phyloP scores from a whole-genome alignment of 2,329 filamentous ascomycete species.

The Arachnomyces sp. region DNA sequence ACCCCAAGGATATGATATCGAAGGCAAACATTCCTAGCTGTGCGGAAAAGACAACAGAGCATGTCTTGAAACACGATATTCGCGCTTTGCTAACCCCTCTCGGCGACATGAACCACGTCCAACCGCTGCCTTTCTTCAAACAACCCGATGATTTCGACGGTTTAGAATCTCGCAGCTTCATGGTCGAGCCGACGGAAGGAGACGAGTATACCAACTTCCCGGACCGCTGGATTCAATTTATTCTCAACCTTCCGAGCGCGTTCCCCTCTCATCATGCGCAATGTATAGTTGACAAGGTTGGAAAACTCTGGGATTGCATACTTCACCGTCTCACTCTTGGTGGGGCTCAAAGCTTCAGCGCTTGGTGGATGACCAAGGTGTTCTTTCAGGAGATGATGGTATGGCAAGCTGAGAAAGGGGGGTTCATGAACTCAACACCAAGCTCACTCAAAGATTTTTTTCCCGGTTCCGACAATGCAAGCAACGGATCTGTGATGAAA shows the following conservation, averaged over 20 bases:
- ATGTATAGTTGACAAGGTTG: conserved; percentile 38
- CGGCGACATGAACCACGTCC: conserved; percentile 22
- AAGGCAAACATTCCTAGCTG: conserved; percentile 34
- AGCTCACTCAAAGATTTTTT: conserved; percentile 23
- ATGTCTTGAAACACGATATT: conserved; percentile 37
- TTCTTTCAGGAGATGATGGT: conserved; percentile 92
- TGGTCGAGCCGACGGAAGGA: conserved; percentile 28
- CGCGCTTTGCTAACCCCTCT: conserved; percentile 36
- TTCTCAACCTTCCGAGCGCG: conserved; percentile 31
- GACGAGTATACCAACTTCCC: conserved; percentile 40
- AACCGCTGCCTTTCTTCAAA: conserved; percentile 26
- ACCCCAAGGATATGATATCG: conserved; percentile 32
- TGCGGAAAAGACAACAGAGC: conserved; percentile 26
- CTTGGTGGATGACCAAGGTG: conserved; percentile 69
- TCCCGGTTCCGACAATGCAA: conserved; percentile 18
- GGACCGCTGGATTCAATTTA: conserved; percentile 39
- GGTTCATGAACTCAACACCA: conserved; percentile 60
- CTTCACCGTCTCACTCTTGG: conserved; percentile 37
- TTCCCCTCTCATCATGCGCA: conserved; percentile 36
- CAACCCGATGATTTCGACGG: conserved; percentile 26
- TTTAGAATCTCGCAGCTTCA: conserved; percentile 23
- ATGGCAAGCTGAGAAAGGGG: conserved; percentile 82
- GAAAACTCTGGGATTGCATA: conserved; percentile 36
- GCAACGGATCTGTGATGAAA: conserved; percentile 14
- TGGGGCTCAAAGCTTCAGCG: conserved; percentile 39